Evolutionary conservation across 176 grass and related monocot genomes (phyloP).

Genomic region (Alopecurus myosuroides): DNA sequence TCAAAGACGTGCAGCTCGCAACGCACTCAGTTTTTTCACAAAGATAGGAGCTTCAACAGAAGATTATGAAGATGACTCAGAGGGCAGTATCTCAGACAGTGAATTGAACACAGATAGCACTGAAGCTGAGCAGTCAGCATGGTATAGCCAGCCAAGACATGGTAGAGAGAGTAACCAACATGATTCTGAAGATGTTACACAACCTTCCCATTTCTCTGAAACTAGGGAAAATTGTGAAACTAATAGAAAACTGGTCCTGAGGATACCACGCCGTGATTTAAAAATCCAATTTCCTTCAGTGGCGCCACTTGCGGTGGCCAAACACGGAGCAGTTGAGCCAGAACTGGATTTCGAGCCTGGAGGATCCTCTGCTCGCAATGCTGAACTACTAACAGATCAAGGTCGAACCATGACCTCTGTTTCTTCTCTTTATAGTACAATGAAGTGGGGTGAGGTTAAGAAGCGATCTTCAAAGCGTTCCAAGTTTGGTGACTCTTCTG

Average conservation of each 20-base stretch:
- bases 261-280: constrained; percentile 54
- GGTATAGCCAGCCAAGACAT: constrained; percentile 30
- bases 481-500: constrained; percentile 34
- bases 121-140: constrained; percentile 54
- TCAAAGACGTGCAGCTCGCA: constrained; percentile 76
- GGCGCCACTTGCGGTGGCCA: constrained; percentile 11
- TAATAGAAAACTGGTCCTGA: constrained; percentile 63
- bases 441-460: constrained; percentile 98
- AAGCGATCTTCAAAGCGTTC: constrained; percentile 67
- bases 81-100: constrained; percentile 52
- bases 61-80: constrained; percentile 53
- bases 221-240: constrained; percentile 38
- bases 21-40: constrained; percentile 74
- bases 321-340: constrained; percentile 28
- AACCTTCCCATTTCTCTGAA: constrained; percentile 40
- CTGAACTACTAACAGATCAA: constrained; percentile 38
- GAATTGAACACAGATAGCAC: constrained; percentile 38
- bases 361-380: constrained; percentile 23
- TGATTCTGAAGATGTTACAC: constrained; percentile 51
- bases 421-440: constrained; percentile 40
- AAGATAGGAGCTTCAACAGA: constrained; percentile 80
- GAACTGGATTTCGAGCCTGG: constrained; percentile 15
- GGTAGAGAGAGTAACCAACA: constrained; percentile 51
- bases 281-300: constrained; percentile 37
- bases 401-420: constrained; percentile 10